These are phyloP conservation scores for Strigomonas culicis DNA, from an alignment of 208 protist species.

Conservation along the genomic window DNA sequence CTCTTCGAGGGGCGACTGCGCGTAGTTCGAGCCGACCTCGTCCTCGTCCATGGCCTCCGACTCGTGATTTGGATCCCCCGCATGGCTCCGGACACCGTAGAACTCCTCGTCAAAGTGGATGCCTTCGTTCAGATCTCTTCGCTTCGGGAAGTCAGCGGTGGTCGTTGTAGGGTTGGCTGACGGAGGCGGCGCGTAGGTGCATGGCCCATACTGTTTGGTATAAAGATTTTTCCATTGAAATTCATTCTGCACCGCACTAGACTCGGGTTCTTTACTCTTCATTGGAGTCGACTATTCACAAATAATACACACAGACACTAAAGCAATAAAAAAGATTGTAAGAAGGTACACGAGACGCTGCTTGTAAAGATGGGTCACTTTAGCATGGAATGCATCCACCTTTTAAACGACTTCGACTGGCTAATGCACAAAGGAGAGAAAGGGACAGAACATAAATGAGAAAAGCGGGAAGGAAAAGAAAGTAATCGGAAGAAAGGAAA, in stretches of 20 bases:
- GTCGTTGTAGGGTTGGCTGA: background rate
- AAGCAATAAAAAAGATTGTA: conserved; percentile 5
- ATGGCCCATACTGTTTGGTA: conserved; percentile 9
- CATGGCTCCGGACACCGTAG: background rate
- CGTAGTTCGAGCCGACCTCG: background rate
- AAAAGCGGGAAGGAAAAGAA: background rate
- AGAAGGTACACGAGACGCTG: no score
- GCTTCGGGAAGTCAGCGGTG: background rate
- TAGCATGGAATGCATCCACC: background rate
- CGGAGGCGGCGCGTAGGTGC: conserved; percentile 9
- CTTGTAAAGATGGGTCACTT: no score
- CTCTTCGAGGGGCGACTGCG: background rate
- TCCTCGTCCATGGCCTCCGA: background rate
- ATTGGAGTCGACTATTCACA: background rate
- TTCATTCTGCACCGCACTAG: conserved; percentile 5
- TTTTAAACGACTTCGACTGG: background rate
- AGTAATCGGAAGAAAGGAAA: background rate
- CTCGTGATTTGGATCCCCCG: background rate
- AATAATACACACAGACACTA: background rate
- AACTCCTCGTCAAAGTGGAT: background rate
- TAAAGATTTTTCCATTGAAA: conserved; percentile 15
- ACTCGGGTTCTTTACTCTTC: background rate
- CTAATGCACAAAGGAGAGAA: conserved; percentile 8
- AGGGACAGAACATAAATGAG: conserved; percentile 19
- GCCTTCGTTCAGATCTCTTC: background rate